phyloP scores from a whole-genome alignment of 1,139 yeast species.

The Candida sanyaensis region DNA sequence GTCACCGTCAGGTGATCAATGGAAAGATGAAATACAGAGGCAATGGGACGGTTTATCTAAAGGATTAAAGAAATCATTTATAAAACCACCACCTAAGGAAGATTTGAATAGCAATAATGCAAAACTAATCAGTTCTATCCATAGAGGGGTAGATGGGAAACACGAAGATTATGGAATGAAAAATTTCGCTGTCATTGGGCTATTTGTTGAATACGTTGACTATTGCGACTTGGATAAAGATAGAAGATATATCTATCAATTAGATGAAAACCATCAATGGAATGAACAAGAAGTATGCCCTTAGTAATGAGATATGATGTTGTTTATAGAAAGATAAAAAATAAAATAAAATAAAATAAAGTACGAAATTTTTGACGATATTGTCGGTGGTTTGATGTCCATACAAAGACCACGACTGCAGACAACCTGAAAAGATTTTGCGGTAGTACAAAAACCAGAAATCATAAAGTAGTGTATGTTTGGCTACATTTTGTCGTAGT shows the following conservation, averaged over 20 bases:
- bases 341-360: too few relatives aligned
- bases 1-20: conserved; percentile 63
- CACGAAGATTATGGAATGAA: conserved; percentile 67
- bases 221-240: conserved; percentile 61
- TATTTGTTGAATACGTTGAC: conserved; percentile 77
- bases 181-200: conserved; percentile 68
- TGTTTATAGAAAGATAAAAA: not conserved
- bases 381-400: not conserved
- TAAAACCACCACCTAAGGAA: conserved; percentile 72
- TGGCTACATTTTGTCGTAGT: not conserved
- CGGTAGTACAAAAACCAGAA: too few relatives aligned
- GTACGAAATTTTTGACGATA: not conserved
- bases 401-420: not conserved
- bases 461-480: too few relatives aligned
- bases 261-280: conserved; percentile 67
- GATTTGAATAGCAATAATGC: conserved; percentile 57
- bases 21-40: conserved; percentile 61
- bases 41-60: conserved; percentile 66
- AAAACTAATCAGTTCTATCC: conserved; percentile 64
- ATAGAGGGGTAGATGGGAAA: conserved; percentile 83
- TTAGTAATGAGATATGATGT: conserved; percentile 18
- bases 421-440: too few relatives aligned
- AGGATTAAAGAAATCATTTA: conserved; percentile 60
- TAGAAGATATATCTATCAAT: conserved; percentile 54
- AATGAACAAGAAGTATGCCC: conserved; percentile 79